phyloP scores from a whole-genome alignment of 2,329 filamentous ascomycete species.

The Ascochyta clinopodiicola region DNA sequence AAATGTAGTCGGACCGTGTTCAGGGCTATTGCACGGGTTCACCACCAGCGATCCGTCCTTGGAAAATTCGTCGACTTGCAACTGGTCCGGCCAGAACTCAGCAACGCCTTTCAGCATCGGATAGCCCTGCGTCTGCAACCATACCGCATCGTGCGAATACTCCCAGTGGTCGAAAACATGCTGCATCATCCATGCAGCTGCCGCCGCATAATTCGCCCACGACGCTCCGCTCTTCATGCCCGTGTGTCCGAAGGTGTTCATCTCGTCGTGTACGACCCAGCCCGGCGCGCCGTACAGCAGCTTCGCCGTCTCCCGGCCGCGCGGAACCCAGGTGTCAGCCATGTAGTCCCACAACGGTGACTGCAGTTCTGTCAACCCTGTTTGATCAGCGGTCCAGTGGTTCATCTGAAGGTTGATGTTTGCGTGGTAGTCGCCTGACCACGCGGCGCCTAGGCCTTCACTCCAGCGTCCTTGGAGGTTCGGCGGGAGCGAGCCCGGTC shows the following conservation, averaged over 20 bases:
- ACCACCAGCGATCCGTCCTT: constrained; percentile 62
- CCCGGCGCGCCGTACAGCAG: constrained; percentile 62
- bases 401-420: constrained; percentile 70
- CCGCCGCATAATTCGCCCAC: constrained; percentile 55
- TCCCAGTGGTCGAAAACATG: constrained; percentile 65
- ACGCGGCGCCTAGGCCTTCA: constrained; percentile 53
- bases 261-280: constrained; percentile 64
- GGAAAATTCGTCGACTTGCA: constrained; percentile 58
- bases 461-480: constrained; percentile 66
- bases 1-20: constrained; percentile 60
- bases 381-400: constrained; percentile 63
- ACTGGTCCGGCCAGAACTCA: constrained; percentile 63
- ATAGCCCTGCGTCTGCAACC: constrained; percentile 57
- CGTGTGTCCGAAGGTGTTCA: constrained; percentile 66
- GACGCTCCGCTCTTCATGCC: constrained; percentile 56
- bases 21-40: constrained; percentile 66
- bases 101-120: constrained; percentile 61
- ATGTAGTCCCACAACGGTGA: constrained; percentile 61
- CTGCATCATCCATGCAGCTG: constrained; percentile 66
- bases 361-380: constrained; percentile 57
- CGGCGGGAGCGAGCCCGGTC: constrained; percentile 58
- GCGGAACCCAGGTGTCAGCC: constrained; percentile 59
- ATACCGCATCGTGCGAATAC: constrained; percentile 57
- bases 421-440: constrained; percentile 64
- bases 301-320: constrained; percentile 60